Evolutionary conservation across 129 eudicot species (phyloP).

Genomic region (Chrysanthemum lavandulifolium): DNA sequence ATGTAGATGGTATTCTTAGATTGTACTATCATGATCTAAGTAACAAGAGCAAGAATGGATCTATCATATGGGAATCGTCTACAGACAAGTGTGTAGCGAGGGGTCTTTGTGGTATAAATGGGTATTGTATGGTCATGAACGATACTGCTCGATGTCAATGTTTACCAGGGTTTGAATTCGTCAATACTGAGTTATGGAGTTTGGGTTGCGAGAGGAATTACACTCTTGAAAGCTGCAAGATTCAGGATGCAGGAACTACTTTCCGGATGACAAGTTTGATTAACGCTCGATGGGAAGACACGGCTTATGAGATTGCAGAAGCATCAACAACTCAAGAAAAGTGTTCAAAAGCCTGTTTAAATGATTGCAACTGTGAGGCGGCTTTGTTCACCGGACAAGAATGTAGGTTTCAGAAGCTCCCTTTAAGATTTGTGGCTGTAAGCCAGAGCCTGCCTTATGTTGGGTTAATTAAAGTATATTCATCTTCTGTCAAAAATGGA

Average conservation of each 20-base stretch:
- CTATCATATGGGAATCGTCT: slow-evolving; percentile 18
- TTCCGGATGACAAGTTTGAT: slow-evolving; percentile 8
- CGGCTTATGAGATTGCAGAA: slow-evolving; percentile 10
- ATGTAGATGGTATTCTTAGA: slow-evolving; percentile 45
- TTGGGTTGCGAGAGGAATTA: slow-evolving; percentile 40
- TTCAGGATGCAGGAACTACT: not conserved
- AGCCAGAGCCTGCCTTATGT: not conserved
- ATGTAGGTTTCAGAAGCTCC: slow-evolving; percentile 40
- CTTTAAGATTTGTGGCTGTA: slow-evolving; percentile 22
- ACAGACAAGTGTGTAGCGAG: slow-evolving; percentile 13
- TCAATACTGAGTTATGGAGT: not conserved
- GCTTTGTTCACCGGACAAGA: slow-evolving; percentile 20
- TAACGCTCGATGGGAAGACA: slow-evolving; percentile 33
- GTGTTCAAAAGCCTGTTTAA: slow-evolving; percentile 31
- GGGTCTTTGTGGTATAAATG: slow-evolving; percentile 45
- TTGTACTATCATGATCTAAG: slow-evolving; percentile 26
- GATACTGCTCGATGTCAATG: slow-evolving; percentile 29
- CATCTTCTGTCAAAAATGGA: slow-evolving; percentile 1
- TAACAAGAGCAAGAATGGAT: not conserved
- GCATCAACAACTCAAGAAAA: slow-evolving; percentile 19
- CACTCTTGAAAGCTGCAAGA: slow-evolving; percentile 26
- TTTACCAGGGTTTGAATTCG: slow-evolving; percentile 38
- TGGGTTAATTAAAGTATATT: slow-evolving; percentile 15
- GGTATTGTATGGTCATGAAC: slow-evolving; percentile 23
- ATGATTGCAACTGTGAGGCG: slow-evolving; percentile 43